Percentiles rank a stretch among this genome's conserved stretches.
These are phyloP conservation scores for Zygoascus meyerae DNA, from an alignment of 1,139 yeast species.

Conservation along the genomic window DNA sequence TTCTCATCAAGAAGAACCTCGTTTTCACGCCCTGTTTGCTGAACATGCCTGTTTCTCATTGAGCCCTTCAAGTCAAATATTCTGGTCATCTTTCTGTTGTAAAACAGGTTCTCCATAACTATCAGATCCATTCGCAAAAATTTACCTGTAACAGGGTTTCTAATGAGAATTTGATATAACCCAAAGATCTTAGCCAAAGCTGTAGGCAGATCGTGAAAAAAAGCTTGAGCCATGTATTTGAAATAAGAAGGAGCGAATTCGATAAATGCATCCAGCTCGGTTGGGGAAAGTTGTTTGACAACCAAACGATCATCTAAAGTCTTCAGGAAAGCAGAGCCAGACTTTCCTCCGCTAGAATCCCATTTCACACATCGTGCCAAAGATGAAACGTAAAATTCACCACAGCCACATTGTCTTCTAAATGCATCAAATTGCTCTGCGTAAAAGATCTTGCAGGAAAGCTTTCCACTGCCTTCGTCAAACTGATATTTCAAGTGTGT, in stretches of 20 bases:
- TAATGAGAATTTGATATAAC: slow-evolving; percentile 85
- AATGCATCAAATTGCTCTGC: slow-evolving; percentile 97
- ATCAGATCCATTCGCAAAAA: slow-evolving; percentile 82
- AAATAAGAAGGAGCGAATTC: slow-evolving; percentile 95
- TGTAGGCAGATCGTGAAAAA: slow-evolving; percentile 91
- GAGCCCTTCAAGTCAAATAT: slow-evolving; percentile 96
- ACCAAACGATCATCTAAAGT: slow-evolving; percentile 87
- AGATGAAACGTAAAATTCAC: slow-evolving; percentile 75
- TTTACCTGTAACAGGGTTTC: slow-evolving; percentile 69
- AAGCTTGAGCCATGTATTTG: slow-evolving; percentile 91
- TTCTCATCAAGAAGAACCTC: slow-evolving; percentile 94
- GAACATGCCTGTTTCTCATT: slow-evolving; percentile 94
- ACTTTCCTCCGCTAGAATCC: slow-evolving; percentile 95
- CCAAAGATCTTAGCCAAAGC: slow-evolving; percentile 94
- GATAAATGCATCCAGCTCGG: slow-evolving; percentile 89
- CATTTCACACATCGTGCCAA: slow-evolving; percentile 89
- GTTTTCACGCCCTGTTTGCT: slow-evolving; percentile 92
- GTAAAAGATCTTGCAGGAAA: slow-evolving; percentile 90
- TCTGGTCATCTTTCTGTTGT: slow-evolving; percentile 73
- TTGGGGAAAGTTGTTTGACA: slow-evolving; percentile 79
- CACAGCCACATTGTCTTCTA: slow-evolving; percentile 74
- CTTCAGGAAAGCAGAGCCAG: slow-evolving; percentile 90
- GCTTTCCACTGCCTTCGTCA: slow-evolving; percentile 73
- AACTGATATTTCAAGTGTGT: slow-evolving; percentile 86
- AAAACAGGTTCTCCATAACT: slow-evolving; percentile 93